Evolutionary conservation across 495 filamentous ascomycete genomes (phyloP), one percentile per base, ranked within the genome.

Genomic region (Penicillium angulare): DNA sequence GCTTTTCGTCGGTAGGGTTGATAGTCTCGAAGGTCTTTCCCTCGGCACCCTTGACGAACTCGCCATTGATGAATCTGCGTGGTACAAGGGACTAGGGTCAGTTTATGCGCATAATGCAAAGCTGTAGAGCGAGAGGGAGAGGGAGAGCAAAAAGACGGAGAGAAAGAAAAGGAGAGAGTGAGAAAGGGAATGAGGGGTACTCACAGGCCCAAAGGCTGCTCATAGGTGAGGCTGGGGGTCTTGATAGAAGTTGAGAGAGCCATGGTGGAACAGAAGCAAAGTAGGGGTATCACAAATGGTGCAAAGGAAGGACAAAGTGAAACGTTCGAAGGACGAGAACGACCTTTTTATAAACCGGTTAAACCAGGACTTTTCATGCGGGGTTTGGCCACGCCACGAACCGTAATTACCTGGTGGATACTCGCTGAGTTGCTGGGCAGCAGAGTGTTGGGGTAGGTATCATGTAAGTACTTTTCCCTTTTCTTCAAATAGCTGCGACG

Each of bases 11-110:
- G 52, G 83, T 67, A 38, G 80, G 79, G 60, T 87, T 87, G 71
- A 86, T 80, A 68, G 82, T 82, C 72, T 92, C 88, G 68, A 92
- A 90, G 60, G 86, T 88, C 76, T 86, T 84, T 67, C 85, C 86
- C 41, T 90, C 89, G 47, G 84, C 82, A 65, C 84, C 83, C 75
- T 90, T 88, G 55, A 96, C 83, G 67, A 84, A 98, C 74, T 97
- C 91, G 67, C 92, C 92, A 84, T 98, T 97, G 79, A 98, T 98
- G 82, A 95, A 98, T 64, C 92, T 97, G 64, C 16, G 24, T 12
- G 6, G 20, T 10, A 10, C 15, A 27, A 20, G 47, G 29, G 42
- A 6, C 5, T 8, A 27, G 10, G 16, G 23, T 29, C 3, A 36
- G 32, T 13, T 63, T 50, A 32, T 24, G 20, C 7, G 16, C 9